Evolutionary conservation across 2,329 filamentous ascomycete genomes (phyloP), one percentile per base, ranked within the genome.

Genomic region (Fusarium robinianum): DNA sequence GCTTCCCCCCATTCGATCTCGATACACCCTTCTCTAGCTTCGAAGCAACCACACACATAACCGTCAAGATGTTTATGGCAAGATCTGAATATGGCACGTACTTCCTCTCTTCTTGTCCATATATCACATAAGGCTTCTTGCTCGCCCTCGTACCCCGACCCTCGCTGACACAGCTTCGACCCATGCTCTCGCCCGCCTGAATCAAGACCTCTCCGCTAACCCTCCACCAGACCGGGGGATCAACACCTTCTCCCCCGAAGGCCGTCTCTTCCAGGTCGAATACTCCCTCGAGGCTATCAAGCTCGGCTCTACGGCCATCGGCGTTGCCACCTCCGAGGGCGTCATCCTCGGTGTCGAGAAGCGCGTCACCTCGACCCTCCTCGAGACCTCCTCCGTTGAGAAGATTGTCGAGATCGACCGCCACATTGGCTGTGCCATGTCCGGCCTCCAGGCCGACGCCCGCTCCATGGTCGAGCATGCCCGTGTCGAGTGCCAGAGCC

Each of bases 221-320:
- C 14, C 10, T 30, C 17, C 18, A 3, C 32, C 61, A 96, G 91
- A 97, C 79, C 90, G 92, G 74, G 92, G 92, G 67, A 96, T 97
- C 83, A 97, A 96, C 82, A 99, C 94, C 81, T 99, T 99, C 83
- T 99, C 94, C 63, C 94, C 94, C 51, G 94, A 99, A 82, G 94
- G 94, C 67, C 94, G 94, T 74, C 88, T 99, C 72, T 99, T 99
- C 83, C 94, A 99, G 79, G 94, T 99, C 78, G 94, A 99, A 87
- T 99, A 99, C 84, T 97, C 94, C 49, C 87, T 99, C 72, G 94
- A 99, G 79, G 94, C 94, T 73, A 99, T 99, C 83, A 99, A 99
- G 80, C 88, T 97, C 60, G 94, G 94, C 61, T 95, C 89, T 64
- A 99, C 94, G 61, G 94, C 94, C 67, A 99, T 99, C 75, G 94